Base-by-base conservation (phyloP, 2,329 filamentous ascomycete genomes). In the Cordyceps cicadae region DNA sequence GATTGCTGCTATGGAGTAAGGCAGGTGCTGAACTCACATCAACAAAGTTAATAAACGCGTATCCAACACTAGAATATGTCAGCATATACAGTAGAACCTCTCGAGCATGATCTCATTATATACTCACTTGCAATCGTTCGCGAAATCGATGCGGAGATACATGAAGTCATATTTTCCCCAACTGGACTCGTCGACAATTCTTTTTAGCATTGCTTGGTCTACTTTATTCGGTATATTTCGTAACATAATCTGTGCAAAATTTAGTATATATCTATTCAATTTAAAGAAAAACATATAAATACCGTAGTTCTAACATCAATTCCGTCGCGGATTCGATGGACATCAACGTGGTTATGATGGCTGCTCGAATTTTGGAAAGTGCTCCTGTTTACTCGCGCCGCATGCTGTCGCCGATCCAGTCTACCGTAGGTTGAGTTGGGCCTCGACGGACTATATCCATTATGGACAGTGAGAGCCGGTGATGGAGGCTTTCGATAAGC, bases 1-100 rank as follows among this genome's bases (percentile, higher is more conserved):
- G 54, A 64, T 9, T 24, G 11, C 14, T n/a, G 11, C 58, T 11
- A 26, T 34, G 43, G 19, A 7, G 14, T 21, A 48, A 11, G 3
- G 11, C n/a, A 24, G 9, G 43, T 21, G 69, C 86, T 82, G 73
- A 89, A 69, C 87, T 82, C 73, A 89, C 87, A 71, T 92, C 86
- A 49, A 87, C 83, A 67, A 97, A 97, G 74, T 99, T 97, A 76
- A 99, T 91, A 74, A 97, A 99, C 0, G 92, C 93, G 73, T 97
- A 97, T 51, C 94, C 94, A 62, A 97, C 93, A 71, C 92, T 96
- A 64, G 70, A 49, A 3, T 19, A 7, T 48, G 19, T 62, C 48
- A 62, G 52, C 11, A 50, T 41, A 24, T 8, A 3, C 19, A 8
- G 6, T 14, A 19, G 24, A 14, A 24, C 12, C 4, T 14, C n/a